phyloP scores from a whole-genome alignment of 257 asterid genomes.

The Penstemon davidsonii region DNA sequence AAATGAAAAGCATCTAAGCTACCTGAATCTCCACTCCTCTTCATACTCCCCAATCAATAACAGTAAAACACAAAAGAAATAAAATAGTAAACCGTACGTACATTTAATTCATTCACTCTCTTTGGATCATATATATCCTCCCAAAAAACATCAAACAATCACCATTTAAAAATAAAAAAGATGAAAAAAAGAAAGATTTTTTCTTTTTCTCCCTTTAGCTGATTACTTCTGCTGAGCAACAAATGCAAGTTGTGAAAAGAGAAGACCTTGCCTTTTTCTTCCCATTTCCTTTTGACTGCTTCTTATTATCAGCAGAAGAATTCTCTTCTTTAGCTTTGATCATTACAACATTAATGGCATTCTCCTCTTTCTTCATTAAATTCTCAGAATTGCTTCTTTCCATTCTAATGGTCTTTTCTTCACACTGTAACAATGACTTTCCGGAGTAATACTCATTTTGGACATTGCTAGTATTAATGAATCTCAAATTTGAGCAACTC shows the following conservation, averaged over 20 bases:
- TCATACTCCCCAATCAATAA: background rate
- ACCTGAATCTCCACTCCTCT: background rate
- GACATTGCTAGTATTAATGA: constrained; percentile 25
- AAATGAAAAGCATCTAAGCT: background rate
- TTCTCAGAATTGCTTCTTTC: constrained; percentile 60
- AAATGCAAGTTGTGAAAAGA: constrained; percentile 72
- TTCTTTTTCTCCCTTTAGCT: constrained; percentile 17
- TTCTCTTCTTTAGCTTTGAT: constrained; percentile 25
- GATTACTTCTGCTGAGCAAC: constrained; percentile 61
- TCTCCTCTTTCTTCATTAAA: constrained; percentile 28
- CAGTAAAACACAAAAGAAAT: background rate
- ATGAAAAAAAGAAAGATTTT: background rate
- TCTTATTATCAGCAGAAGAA: constrained; percentile 16
- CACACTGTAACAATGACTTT: constrained; percentile 32
- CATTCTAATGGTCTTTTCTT: constrained; percentile 67
- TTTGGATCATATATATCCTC: background rate
- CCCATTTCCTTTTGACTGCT: constrained; percentile 33
- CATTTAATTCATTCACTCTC: background rate
- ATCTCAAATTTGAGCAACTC: constrained; percentile 32
- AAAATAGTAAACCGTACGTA: background rate
- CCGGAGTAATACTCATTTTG: constrained; percentile 24
- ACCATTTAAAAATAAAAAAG: background rate
- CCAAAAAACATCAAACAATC: constrained; percentile 3
- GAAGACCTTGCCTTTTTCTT: constrained; percentile 56
- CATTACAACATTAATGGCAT: constrained; percentile 1